phyloP scores from a whole-genome alignment of 2,329 filamentous ascomycete species.

The Catunica adiposa region DNA sequence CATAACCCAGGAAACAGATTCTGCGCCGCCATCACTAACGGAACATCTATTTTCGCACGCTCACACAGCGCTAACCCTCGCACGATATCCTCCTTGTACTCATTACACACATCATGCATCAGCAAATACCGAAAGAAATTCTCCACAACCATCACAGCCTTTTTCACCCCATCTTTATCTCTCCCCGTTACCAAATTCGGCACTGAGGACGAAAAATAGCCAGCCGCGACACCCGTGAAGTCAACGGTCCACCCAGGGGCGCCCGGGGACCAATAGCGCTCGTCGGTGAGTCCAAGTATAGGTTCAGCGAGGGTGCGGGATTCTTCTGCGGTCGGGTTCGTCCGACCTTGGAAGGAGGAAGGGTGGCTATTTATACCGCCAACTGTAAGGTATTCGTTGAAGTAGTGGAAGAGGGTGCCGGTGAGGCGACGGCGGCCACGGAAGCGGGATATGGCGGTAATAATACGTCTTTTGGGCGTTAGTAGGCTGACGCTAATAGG shows the following conservation, averaged over 20 bases:
- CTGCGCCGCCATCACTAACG: conserved; percentile 35
- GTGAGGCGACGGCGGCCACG: conserved; percentile 55
- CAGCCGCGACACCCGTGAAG: conserved; percentile 60
- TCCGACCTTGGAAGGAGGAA: conserved; percentile 34
- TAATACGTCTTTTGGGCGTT: conserved; percentile 7
- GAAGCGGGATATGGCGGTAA: conserved; percentile 2
- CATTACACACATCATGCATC: conserved; percentile 71
- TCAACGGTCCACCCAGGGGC: conserved; percentile 54
- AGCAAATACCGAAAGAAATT: conserved; percentile 85
- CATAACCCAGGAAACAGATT: conserved; percentile 55
- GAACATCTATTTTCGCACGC: conserved; percentile 49
- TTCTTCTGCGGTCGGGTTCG: conserved; percentile 34
- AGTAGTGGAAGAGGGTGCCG: conserved; percentile 41
- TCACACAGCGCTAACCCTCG: conserved; percentile 51
- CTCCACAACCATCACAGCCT: conserved; percentile 41
- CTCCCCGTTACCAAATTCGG: neutral
- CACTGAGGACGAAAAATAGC: conserved; percentile 47
- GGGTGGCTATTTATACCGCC: conserved; percentile 55
- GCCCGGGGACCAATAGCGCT: conserved; percentile 29
- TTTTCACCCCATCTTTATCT: conserved; percentile 21
- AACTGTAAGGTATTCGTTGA: conserved; percentile 65
- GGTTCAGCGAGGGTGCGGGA: conserved; percentile 33
- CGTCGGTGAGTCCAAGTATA: conserved; percentile 39
- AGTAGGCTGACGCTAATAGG: neutral
- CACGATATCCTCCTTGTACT: conserved; percentile 52